Conservation (phyloP, 2,329 filamentous ascomycete genomes). For the Aspergillus spinulosporus region DNA sequence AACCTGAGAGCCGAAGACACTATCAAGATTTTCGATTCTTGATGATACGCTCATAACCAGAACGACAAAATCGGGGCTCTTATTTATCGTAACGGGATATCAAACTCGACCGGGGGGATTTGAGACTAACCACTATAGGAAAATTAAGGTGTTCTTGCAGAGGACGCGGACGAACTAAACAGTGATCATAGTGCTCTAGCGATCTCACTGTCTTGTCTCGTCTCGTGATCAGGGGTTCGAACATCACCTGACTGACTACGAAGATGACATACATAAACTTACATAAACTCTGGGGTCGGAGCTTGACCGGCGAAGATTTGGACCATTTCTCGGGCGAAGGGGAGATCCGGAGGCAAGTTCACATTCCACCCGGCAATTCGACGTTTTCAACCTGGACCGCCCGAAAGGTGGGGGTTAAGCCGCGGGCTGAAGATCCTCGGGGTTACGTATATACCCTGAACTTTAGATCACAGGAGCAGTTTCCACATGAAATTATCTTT, state of each 20-base stretch:
- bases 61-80: neutral
- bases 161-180: neutral
- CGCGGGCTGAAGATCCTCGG: constrained; percentile 13
- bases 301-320: constrained; percentile 22
- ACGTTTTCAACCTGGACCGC: constrained; percentile 2
- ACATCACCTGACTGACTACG: constrained; percentile 9
- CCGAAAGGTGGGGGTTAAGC: constrained; percentile 13
- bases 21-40: neutral
- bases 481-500: neutral
- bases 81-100: neutral
- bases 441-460: neutral
- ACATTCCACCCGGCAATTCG: constrained; percentile 21
- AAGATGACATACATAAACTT: neutral
- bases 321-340: constrained; percentile 31
- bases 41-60: neutral
- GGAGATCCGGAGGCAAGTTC: constrained; percentile 29
- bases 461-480: constrained; percentile 1
- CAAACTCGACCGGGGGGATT: neutral
- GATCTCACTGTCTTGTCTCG: neutral
- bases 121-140: neutral
- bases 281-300: neutral
- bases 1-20: neutral
- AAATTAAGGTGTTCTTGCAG: neutral
- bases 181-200: neutral
- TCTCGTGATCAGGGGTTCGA: neutral